Conservation (phyloP, 208 protist genomes). For the Trypanosoma melophagium region DNA sequence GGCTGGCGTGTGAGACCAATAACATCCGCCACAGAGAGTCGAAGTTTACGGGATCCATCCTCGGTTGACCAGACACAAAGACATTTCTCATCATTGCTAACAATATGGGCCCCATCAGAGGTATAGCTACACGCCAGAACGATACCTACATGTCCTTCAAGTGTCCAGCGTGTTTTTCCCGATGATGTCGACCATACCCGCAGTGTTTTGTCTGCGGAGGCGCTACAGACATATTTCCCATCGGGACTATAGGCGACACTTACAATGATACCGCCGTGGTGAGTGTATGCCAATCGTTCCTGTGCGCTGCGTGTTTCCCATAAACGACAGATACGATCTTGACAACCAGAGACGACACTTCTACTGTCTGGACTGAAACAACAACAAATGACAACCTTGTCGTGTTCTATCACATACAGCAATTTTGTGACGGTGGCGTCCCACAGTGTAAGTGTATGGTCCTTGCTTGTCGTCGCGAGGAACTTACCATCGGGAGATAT, state of each 20-base stretch:
- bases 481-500: slow-evolving; percentile 88
- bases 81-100: slow-evolving; percentile 85
- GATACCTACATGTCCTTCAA: slow-evolving; percentile 76
- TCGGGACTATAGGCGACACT: slow-evolving; percentile 76
- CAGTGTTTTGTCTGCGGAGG: slow-evolving; percentile 82
- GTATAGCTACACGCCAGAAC: slow-evolving; percentile 83
- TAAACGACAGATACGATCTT: slow-evolving; percentile 85
- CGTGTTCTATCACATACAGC: slow-evolving; percentile 69
- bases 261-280: slow-evolving; percentile 87
- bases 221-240: slow-evolving; percentile 68
- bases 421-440: slow-evolving; percentile 81
- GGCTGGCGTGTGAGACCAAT: not conserved
- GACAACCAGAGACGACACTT: slow-evolving; percentile 80
- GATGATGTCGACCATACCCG: slow-evolving; percentile 80
- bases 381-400: slow-evolving; percentile 90
- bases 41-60: slow-evolving; percentile 57
- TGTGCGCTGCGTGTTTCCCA: slow-evolving; percentile 71
- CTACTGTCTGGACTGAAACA: slow-evolving; percentile 86
- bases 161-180: slow-evolving; percentile 58
- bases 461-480: slow-evolving; percentile 86
- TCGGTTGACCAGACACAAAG: slow-evolving; percentile 76
- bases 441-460: slow-evolving; percentile 88
- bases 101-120: slow-evolving; percentile 70
- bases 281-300: slow-evolving; percentile 67
- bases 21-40: slow-evolving; percentile 54